phyloP scores from a whole-genome alignment of 2,329 filamentous ascomycete species.

The Fusarium sp. region DNA sequence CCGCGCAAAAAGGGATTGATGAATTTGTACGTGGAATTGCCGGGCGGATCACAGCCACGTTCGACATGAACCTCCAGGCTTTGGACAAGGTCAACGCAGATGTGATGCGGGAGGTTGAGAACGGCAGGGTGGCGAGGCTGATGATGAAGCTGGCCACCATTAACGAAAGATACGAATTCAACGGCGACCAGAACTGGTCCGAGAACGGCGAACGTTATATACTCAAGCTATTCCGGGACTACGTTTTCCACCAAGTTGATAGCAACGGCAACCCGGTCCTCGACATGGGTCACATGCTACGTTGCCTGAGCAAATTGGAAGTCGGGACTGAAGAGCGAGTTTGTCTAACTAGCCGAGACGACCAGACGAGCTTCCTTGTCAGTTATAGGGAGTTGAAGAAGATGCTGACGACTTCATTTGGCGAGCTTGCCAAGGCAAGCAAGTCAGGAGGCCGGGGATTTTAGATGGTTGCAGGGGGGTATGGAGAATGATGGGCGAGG shows the following conservation, averaged over 20 bases:
- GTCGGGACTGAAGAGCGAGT: constrained; percentile 89
- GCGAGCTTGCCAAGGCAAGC: constrained; percentile 66
- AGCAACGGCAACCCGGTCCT: constrained; percentile 84
- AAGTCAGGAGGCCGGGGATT: constrained; percentile 52
- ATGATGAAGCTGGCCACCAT: constrained; percentile 86
- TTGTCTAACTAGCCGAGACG: constrained; percentile 87
- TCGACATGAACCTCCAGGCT: constrained; percentile 83
- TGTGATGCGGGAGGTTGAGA: constrained; percentile 86
- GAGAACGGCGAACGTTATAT: constrained; percentile 94
- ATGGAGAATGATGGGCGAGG: not conserved
- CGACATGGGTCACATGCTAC: constrained; percentile 88
- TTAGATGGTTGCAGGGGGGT: constrained; percentile 22
- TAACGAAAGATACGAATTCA: constrained; percentile 89
- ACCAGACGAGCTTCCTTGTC: constrained; percentile 88
- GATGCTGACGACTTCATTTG: constrained; percentile 68
- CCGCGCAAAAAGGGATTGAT: constrained; percentile 77
- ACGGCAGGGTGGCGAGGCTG: constrained; percentile 84
- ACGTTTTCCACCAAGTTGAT: constrained; percentile 97
- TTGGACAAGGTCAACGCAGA: constrained; percentile 80
- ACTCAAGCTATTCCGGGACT: constrained; percentile 95
- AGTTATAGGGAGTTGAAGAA: constrained; percentile 90
- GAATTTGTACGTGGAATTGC: constrained; percentile 84
- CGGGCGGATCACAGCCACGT: constrained; percentile 77
- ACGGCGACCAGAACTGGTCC: constrained; percentile 83
- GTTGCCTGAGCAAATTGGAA: constrained; percentile 91